Evolutionary conservation across 768 basidiomycete genomes (phyloP), one percentile per base, ranked within the genome.

Genomic region (Tephrocybe sp.): DNA sequence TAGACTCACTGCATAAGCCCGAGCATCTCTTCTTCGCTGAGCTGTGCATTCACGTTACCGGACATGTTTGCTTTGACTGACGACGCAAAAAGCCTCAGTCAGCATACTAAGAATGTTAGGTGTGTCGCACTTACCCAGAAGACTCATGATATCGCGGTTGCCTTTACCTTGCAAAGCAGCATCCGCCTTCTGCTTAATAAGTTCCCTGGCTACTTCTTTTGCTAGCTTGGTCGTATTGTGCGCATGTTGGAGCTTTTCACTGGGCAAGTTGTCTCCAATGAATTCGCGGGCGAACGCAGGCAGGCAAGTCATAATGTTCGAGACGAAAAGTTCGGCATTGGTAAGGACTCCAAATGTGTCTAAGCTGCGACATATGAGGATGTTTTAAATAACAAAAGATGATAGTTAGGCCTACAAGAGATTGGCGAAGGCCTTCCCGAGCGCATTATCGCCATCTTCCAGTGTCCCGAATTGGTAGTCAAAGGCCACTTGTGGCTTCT

Each of bases 31-130:
- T 74, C 77, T 54, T 73, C 74, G 26, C 56, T 80, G 28, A 85
- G 64, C 47, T 67, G 69, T 5, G 67, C 64, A 34, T 64, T 65
- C 16, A 66, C 64, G 45, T 77, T 66, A 53, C 78, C 74, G 1
- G 79, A 75, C 19, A 71, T 70, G 60, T 84, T 83, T 19, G 81
- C 80, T 57, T 75, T 75, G 31, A 82, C 81, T 81, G 43, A 21
- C 22, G 12, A 35, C 8, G 3, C 1, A 26, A 2, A 7, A 5
- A 15, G 11, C 28, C 25, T 35, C n/a, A 49, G 16, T 30, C n/a
- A 21, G 9, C 1, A 28, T n/a, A 19, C 15, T n/a, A 51, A 27
- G 15, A 15, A 5, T 30, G 18, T 18, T 12, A 11, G 7, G 4
- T 6, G 12, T 4, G 8, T 19, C 4, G 3, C 11, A 19, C 62